A percentile compares a stretch with the other conserved stretches of the same genome.
Evolutionary conservation across 805 yeast genomes (phyloP).

Genomic region (Candida ipomoeae): DNA sequence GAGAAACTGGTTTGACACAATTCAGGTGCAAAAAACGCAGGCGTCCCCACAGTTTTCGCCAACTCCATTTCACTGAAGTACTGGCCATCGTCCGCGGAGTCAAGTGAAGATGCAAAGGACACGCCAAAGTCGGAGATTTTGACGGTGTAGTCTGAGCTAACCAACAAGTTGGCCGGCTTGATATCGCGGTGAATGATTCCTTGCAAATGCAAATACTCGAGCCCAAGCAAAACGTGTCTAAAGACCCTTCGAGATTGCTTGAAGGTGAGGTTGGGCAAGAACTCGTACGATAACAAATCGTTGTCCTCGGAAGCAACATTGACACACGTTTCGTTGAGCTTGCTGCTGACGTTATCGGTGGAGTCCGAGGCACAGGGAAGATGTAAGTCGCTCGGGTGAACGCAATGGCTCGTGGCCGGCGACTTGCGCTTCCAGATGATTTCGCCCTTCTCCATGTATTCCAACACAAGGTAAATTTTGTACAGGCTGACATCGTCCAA

Average conservation of each 20-base stretch:
- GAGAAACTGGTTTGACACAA: slow-evolving; percentile 56
- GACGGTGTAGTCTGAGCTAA: slow-evolving; percentile 64
- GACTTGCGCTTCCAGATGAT: slow-evolving; percentile 60
- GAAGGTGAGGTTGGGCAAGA: slow-evolving; percentile 59
- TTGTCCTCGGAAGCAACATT: slow-evolving; percentile 16
- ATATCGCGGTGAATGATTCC: slow-evolving; percentile 94
- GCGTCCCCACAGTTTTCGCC: slow-evolving; percentile 96
- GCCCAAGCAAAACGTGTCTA: slow-evolving; percentile 79
- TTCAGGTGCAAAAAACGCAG: slow-evolving; percentile 89
- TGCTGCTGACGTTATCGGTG: slow-evolving; percentile 4
- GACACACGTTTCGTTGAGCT: neutral
- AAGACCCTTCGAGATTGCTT: slow-evolving; percentile 66
- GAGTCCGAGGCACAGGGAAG: slow-evolving; percentile 2
- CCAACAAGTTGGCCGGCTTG: slow-evolving; percentile 86
- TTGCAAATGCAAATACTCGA: slow-evolving; percentile 85
- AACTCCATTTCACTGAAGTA: slow-evolving; percentile 62
- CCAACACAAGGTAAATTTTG: slow-evolving; percentile 86
- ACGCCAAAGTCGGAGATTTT: slow-evolving; percentile 98
- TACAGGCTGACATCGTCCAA: slow-evolving; percentile 80
- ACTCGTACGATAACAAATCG: slow-evolving; percentile 22
- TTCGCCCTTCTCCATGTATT: slow-evolving; percentile 88
- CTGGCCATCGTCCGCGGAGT: slow-evolving; percentile 42
- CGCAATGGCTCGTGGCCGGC: slow-evolving; percentile 9
- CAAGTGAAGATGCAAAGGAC: slow-evolving; percentile 59
- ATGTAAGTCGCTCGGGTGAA: neutral